Evolutionary conservation across 345 rosid species (phyloP).

Genomic region (Citrus trifoliata): DNA sequence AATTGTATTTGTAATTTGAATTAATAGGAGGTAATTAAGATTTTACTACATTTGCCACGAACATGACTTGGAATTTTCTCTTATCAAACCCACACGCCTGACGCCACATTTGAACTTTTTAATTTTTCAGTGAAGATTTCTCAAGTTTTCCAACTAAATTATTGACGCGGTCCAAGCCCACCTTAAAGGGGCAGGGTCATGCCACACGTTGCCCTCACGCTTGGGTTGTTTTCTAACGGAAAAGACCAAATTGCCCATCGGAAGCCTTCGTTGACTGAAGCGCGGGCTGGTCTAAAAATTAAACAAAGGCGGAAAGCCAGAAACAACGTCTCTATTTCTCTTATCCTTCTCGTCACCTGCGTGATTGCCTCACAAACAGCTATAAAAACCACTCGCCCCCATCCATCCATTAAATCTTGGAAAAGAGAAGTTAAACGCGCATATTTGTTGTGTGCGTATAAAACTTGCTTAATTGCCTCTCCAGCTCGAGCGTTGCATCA

Average conservation of each 20-base stretch:
- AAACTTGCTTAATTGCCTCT: too few species aligned
- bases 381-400: background rate
- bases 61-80: background rate
- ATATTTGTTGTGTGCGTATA: too few species aligned
- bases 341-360: conserved; percentile 19
- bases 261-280: background rate
- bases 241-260: too few species aligned
- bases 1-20: too few species aligned
- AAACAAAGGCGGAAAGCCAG: conserved; percentile 1
- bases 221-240: too few species aligned
- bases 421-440: background rate
- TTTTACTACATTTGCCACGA: background rate
- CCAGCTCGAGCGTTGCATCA: too few species aligned
- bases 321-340: conserved; percentile 19
- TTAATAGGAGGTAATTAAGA: background rate
- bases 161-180: background rate
- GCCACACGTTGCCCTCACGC: background rate
- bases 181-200: background rate
- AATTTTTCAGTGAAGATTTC: background rate
- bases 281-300: background rate
- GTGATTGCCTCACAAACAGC: background rate
- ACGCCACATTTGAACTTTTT: background rate
- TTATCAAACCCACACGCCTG: background rate
- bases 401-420: background rate
- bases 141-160: background rate